phyloP scores from a whole-genome alignment of 306 rosid genomes.

The Quercus ilex region DNA sequence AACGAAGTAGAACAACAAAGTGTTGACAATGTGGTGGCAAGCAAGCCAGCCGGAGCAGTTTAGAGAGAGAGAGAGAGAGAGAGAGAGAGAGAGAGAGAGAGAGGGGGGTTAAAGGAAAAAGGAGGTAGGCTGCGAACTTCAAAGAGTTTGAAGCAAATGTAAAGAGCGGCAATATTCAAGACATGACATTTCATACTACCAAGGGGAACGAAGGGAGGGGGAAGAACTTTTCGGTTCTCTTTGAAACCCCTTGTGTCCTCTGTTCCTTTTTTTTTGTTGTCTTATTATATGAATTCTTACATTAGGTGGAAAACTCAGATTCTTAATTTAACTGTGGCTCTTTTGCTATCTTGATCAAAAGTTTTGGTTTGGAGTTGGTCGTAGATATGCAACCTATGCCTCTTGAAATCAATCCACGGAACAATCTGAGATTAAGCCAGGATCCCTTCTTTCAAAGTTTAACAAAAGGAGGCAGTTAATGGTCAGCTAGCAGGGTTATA shows the following conservation, averaged over 20 bases:
- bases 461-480: not conserved
- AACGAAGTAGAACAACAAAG: slow-evolving; percentile 37
- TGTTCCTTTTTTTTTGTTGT: slow-evolving; percentile 37
- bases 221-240: slow-evolving; percentile 43
- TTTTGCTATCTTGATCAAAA: not conserved
- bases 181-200: slow-evolving; percentile 30
- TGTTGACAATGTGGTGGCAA: slow-evolving; percentile 32
- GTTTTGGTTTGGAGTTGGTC: not conserved
- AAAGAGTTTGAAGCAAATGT: slow-evolving; percentile 73
- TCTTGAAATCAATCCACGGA: not conserved
- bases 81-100: slow-evolving; percentile 13
- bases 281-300: slow-evolving; percentile 36
- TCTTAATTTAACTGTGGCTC: slow-evolving; percentile 26
- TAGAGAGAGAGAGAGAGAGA: slow-evolving; percentile 24
- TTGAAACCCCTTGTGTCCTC: slow-evolving; percentile 48
- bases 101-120: slow-evolving; percentile 9
- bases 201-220: slow-evolving; percentile 47
- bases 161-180: slow-evolving; percentile 67
- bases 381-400: not conserved
- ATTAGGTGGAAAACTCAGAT: slow-evolving; percentile 33
- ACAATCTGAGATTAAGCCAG: not conserved
- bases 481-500: too few species aligned
- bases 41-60: slow-evolving; percentile 32
- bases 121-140: slow-evolving; percentile 40
- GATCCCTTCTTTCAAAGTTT: not conserved